Percentiles rank a stretch among this genome's conserved stretches.
Conservation (phyloP, 192 early-diverging fungal species). For the Backusella sp. region DNA sequence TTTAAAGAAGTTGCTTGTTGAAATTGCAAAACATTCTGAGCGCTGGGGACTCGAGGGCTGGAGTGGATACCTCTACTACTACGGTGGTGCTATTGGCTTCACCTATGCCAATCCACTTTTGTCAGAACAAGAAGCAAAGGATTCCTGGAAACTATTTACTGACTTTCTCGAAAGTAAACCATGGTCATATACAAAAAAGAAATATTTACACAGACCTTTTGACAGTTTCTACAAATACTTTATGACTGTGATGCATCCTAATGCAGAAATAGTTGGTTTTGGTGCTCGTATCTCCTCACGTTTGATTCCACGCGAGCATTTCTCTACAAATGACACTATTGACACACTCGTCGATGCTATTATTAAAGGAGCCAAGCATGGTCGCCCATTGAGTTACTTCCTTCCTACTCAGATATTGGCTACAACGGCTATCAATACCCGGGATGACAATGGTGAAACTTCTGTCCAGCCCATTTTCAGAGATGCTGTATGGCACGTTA, state of each 20-base stretch:
- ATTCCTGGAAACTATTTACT: background rate
- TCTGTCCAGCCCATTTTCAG: slow-evolving; percentile 9
- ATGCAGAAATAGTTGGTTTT: slow-evolving; percentile 17
- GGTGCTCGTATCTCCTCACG: slow-evolving; percentile 34
- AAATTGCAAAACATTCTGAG: background rate
- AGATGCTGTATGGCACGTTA: slow-evolving; percentile 8
- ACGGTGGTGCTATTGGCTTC: background rate
- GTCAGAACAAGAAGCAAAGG: slow-evolving; percentile 1
- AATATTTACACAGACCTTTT: background rate
- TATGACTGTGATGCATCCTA: background rate
- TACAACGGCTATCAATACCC: background rate
- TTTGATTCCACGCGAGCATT: slow-evolving; percentile 31
- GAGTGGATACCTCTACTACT: background rate
- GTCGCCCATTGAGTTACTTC: background rate
- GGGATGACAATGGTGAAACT: background rate
- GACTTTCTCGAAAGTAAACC: background rate
- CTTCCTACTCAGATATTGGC: slow-evolving; percentile 26
- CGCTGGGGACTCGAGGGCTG: background rate
- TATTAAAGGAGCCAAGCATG: slow-evolving; percentile 9
- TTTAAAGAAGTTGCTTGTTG: background rate
- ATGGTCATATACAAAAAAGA: background rate
- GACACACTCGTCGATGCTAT: slow-evolving; percentile 8
- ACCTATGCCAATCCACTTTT: background rate
- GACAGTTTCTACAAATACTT: background rate
- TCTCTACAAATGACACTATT: slow-evolving; percentile 17